Evolutionary conservation across 495 filamentous ascomycete genomes (phyloP), one percentile per base, ranked within the genome.

Genomic region (Pseudevernia furfuracea): DNA sequence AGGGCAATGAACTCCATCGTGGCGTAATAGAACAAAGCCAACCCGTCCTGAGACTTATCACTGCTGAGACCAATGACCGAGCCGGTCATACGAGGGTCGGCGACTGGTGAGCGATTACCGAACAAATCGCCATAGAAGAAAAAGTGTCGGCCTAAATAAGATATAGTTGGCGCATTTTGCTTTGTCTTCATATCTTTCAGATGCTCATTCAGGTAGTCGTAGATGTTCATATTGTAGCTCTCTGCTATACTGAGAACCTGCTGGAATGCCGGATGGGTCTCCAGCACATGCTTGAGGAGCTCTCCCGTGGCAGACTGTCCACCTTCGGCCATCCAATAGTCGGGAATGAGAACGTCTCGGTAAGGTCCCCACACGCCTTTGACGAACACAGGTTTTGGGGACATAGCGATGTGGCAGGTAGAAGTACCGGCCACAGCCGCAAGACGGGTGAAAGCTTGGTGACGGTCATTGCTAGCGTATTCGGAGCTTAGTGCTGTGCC

Each of bases 41-140:
- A 83, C 49, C 88, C 86, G 70, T 96, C 90, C 36, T 94, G 82
- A 70, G 85, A 87, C 65, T 87, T 89, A 73, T 98, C 93, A 60
- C 84, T 88, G 73, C 85, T 88, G 39, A 98, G 79, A 9, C 94
- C 94, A 62, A 96, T 85, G 55, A 94, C 82, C 2, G 92, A 85
- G 38, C 94, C 94, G 37, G 85, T 86, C 94, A 98, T 98, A 72
- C 84, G 85, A 1, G 92, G 82, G 70, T 98, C 91, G 1, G 93
- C 93, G 62, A 98, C 84, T 8, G 94, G 94, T 23, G 90, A 96
- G 38, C 94, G 86, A 75, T 98, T 98, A 48, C 94, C 94, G 82
- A 94, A 97, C n/a, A 96, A 84, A 71, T 98, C 94, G 61, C 94
- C 94, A 71, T 97, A 97, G 80, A 98, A 95, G 82, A 97, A 98